These are phyloP conservation scores for Cladosporium halotolerans DNA, from an alignment of 2,329 filamentous ascomycete species.

Conservation along the genomic window DNA sequence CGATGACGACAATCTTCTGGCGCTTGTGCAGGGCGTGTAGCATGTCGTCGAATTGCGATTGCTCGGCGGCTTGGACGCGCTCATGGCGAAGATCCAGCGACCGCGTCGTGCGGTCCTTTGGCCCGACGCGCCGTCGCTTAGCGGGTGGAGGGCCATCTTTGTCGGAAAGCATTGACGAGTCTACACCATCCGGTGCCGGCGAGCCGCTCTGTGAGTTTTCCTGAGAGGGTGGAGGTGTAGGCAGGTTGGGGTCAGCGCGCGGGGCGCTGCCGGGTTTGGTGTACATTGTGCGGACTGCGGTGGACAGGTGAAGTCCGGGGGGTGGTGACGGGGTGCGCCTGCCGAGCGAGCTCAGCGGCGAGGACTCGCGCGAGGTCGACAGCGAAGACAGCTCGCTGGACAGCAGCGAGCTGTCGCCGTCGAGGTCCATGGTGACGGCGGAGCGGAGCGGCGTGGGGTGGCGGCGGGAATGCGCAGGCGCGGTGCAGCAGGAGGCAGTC, in stretches of 20 bases:
- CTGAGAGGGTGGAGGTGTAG: constrained; percentile 36
- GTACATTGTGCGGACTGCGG: constrained; percentile 4
- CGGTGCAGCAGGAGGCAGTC: constrained; percentile 4
- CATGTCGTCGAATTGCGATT: constrained; percentile 61
- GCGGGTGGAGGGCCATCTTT: constrained; percentile 62
- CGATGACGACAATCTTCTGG: constrained; percentile 94
- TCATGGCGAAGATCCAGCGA: constrained; percentile 64
- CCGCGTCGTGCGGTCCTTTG: constrained; percentile 70
- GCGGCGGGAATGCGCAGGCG: constrained; percentile 16
- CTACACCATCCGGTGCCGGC: constrained; percentile 42
- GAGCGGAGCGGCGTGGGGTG: neutral
- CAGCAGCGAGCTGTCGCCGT: constrained; percentile 17
- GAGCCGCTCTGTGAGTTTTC: constrained; percentile 41
- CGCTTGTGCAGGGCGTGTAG: constrained; percentile 73
- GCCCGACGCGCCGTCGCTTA: constrained; percentile 67
- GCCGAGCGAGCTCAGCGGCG: constrained; percentile 34
- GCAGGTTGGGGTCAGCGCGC: constrained; percentile 13
- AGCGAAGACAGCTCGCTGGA: constrained; percentile 23
- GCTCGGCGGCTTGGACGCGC: constrained; percentile 45
- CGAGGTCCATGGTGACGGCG: constrained; percentile 14
- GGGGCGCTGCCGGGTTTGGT: constrained; percentile 11
- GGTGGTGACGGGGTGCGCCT: constrained; percentile 32
- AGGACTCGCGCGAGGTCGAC: constrained; percentile 24
- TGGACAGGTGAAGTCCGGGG: constrained; percentile 17
- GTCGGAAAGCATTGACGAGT: constrained; percentile 39